phyloP scores from a whole-genome alignment of 805 yeast genomes.

The Myxozyma sirexii region DNA sequence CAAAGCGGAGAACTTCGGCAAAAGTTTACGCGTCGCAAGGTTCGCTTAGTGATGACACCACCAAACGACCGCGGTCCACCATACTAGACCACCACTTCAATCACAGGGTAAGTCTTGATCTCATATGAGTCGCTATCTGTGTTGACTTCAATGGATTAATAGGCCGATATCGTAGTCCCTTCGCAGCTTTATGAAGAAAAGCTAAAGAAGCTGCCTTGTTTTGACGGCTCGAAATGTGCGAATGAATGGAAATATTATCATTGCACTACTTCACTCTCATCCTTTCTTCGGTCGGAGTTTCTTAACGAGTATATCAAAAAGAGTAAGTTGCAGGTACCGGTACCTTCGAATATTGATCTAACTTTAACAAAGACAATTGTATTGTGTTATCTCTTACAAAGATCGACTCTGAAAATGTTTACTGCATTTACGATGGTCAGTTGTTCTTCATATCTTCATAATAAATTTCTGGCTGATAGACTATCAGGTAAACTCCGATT shows the following conservation, averaged over 20 bases:
- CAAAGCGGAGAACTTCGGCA: conserved; percentile 14
- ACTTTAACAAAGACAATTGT: conserved; percentile 22
- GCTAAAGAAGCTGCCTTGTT: conserved; percentile 2
- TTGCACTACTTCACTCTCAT: conserved; percentile 15
- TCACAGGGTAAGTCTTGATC: conserved; percentile 11
- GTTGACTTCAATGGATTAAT: neutral
- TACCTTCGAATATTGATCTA: neutral
- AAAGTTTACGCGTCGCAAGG: conserved; percentile 26
- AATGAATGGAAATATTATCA: conserved; percentile 23
- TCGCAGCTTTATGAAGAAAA: conserved; percentile 6
- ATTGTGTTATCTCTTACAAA: conserved; percentile 22
- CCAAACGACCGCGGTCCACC: conserved; percentile 11
- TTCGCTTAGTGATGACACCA: neutral
- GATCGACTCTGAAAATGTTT: conserved; percentile 30
- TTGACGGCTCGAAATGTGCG: conserved; percentile 10
- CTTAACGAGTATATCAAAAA: conserved; percentile 25
- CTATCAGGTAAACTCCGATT: conserved; percentile 19
- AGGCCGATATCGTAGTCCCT: conserved; percentile 24
- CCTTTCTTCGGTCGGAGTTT: conserved; percentile 25
- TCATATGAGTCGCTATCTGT: neutral
- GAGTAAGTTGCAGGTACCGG: conserved; percentile 11
- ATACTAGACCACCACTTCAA: conserved; percentile 29
- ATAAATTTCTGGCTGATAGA: too few species aligned
- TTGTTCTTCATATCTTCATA: neutral
- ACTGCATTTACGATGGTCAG: conserved; percentile 29